Evolutionary conservation across 768 basidiomycete genomes (phyloP), one percentile per base, ranked within the genome.

Genomic region (Pleurotus sapidus): DNA sequence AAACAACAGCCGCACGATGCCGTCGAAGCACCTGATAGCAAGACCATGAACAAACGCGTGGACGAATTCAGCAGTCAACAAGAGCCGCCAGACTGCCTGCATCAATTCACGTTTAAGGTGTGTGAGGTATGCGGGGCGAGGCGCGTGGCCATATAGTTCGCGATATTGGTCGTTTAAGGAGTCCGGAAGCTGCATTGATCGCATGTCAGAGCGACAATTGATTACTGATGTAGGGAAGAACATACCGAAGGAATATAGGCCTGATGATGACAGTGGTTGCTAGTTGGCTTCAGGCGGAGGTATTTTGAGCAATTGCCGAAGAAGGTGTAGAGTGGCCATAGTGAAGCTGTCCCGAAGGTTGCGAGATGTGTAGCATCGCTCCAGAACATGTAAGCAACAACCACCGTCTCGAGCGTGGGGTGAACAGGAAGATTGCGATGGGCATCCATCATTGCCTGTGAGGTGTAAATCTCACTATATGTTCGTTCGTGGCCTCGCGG

Each of bases 301-400:
- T 76, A 74, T 49, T 77, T 77, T 3, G 74, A 73, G 4, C 64
- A 57, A 38, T 68, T 68, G 0, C 72, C 74, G 45, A 74, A 69
- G 39, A 63, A 70, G 0, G 68, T 56, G 46, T 75, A 75, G 0
- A 70, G 24, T 1, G 74, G 74, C 74, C 72, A 75, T 0, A 70
- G 57, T 0, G 62, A 59, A 0, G 64, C 67, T 25, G 39, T 55
- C 3, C 69, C 69, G 42, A 71, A 71, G 3, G 46, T 54, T 0
- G 66, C 55, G 6, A 70, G 61, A 40, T 67, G 64, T 3, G 70
- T 71, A 0, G 63, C 49, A 50, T 71, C 70, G 0, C 68, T 69
- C 61, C 64, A 70, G 18, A 67, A 61, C 69, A 71, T 68, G 23
- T 65, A 49, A 0, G 64, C 59, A 1, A 59, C 63, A 17, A 68